These are phyloP conservation scores for Elaeis oleifera DNA, from an alignment of 202 grass and related monocot genomes.

Conservation along the genomic window DNA sequence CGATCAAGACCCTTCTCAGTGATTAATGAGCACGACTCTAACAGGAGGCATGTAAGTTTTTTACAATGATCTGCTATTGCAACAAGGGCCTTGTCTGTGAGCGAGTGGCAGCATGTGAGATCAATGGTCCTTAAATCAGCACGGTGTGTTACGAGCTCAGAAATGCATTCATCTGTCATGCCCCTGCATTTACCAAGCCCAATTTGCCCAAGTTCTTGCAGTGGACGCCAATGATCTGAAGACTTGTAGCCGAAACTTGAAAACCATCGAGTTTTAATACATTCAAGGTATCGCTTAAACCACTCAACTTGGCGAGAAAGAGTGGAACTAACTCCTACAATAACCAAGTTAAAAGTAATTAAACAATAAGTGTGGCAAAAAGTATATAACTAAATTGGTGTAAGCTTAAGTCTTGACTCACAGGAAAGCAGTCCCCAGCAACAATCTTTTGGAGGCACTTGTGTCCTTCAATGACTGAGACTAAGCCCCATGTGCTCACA, in stretches of 20 bases:
- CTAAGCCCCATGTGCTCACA: slow-evolving; percentile 68
- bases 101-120: slow-evolving; percentile 64
- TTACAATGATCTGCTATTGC: slow-evolving; percentile 71
- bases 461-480: slow-evolving; percentile 62
- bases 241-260: slow-evolving; percentile 50
- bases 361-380: slow-evolving; percentile 2
- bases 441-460: slow-evolving; percentile 55
- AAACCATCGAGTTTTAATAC: slow-evolving; percentile 76
- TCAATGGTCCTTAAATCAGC: slow-evolving; percentile 56
- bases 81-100: slow-evolving; percentile 59
- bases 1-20: slow-evolving; percentile 67
- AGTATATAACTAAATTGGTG: background rate
- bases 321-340: slow-evolving; percentile 54
- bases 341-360: slow-evolving; percentile 9
- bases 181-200: slow-evolving; percentile 80
- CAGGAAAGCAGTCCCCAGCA: slow-evolving; percentile 74
- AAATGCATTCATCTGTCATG: slow-evolving; percentile 77
- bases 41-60: slow-evolving; percentile 47
- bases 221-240: slow-evolving; percentile 42
- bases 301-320: slow-evolving; percentile 66
- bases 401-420: slow-evolving; percentile 32
- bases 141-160: slow-evolving; percentile 52
- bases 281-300: slow-evolving; percentile 54
- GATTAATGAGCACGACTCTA: slow-evolving; percentile 80
- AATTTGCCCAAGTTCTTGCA: slow-evolving; percentile 76